Evolutionary conservation across 345 rosid species (phyloP), one percentile per base, ranked within the genome.

Genomic region (Bretschneidera sinensis): DNA sequence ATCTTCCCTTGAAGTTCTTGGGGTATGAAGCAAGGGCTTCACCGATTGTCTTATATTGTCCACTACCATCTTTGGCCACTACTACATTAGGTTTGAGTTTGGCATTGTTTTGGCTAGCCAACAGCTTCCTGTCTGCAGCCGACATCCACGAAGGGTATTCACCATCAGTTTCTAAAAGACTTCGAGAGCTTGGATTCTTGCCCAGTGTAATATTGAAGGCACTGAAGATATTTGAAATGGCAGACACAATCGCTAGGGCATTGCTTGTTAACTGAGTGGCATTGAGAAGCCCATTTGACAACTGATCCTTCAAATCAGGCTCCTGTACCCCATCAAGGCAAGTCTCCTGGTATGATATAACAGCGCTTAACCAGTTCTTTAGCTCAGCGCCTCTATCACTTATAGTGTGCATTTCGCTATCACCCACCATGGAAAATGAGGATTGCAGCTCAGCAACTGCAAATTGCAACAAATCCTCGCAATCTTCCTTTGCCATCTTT

Each of bases 41-140:
- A 16, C 24, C 55, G 4, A 81, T 74, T 10, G 80, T 74, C 57
- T 54, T 81, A 56, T 55, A 78, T 17, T 76, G 68, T 6, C 82
- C 85, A 48, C 76, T 76, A 1, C 89, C 84, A 57, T 83, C 86
- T 61, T 76, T 55, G 1, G 86, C 82, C 49, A 81, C 89, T 0
- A 78, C 60, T 0, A 72, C 81, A 21, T 83, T 59, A 0, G 86
- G 82, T 2, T 9, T 57, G 24, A 51, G 33, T 15, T 24, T 19
- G 21, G 49, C 73, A 54, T 62, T 63, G 52, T 54, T 48, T 11
- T 43, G 17, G 7, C 70, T 47, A 0, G 70, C 72, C 70, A 79
- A 24, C 31, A 79, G 68, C 66, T 61, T 72, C 57, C 82, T 64
- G 56, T 81, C 83, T 9, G 67, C 47, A 10, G 17, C 47, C 5